Base-by-base conservation (phyloP, 2,329 filamentous ascomycete genomes). In the Fusarium nurragi region DNA sequence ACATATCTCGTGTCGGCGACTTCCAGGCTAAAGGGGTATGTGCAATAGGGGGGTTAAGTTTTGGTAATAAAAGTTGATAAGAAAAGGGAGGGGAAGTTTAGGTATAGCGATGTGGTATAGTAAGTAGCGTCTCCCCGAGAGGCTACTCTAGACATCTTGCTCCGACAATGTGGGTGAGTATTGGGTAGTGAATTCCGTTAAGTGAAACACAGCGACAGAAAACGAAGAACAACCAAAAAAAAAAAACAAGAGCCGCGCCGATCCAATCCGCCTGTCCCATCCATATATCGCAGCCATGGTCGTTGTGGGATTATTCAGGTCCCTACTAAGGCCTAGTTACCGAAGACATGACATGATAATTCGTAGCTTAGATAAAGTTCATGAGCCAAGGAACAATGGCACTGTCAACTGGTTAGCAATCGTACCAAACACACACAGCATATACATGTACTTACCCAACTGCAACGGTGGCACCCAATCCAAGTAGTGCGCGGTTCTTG, bases 391-490 rank as follows among this genome's bases (percentile, higher is more conserved):
- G 82, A 55, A 83, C 81, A 49, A 84, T 72, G 28, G 82, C 83
- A 58, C 79, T 81, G 54, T 37, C 3, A 26, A 21, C 19, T 43
- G 12, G 64, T 71, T 70, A 75, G 67, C 46, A 45, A 9, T 30
- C 2, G 9, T 34, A 9, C 22, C 14, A 13, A 34, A 25, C 19
- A 22, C 10, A 16, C 6, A 13, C 5, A 5, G 11, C 11, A 43
- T 9, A 16, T 2, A 16, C 34, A 12, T 54, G 10, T 22, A 90
- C 93, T 81, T 86, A 98, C 95, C 94, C 94, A 77, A 97, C 86
- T 55, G 92, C 92, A 76, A 97, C 84, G 43, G 92, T 95, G 56
- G 93, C 93, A 64, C 90, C 92, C 50, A 98, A 86, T 57, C 95
- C 94, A 64, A 97, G 85, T 61, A 97, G 81, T 43, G 95, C 93